phyloP scores from a whole-genome alignment of 164 flowering plant species.

The Aristolochia contorta region DNA sequence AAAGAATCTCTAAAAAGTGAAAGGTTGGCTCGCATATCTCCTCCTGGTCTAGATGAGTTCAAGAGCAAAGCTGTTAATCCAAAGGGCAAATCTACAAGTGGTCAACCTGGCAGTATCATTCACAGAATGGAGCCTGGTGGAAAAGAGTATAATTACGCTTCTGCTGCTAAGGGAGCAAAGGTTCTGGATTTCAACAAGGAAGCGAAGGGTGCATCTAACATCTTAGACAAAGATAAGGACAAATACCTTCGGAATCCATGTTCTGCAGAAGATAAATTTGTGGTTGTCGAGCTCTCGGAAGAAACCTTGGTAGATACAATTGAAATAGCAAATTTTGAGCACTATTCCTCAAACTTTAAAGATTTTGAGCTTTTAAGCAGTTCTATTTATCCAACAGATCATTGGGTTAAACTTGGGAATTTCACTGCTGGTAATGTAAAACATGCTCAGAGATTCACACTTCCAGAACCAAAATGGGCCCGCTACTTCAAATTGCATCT shows the following conservation, averaged over 20 bases:
- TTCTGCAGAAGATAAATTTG: slow-evolving; percentile 87
- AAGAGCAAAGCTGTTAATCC: slow-evolving; percentile 65
- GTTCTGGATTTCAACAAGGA: slow-evolving; percentile 80
- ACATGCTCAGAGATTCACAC: slow-evolving; percentile 70
- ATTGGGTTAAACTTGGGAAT: slow-evolving; percentile 73
- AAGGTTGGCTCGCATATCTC: slow-evolving; percentile 39
- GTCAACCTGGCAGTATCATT: slow-evolving; percentile 41
- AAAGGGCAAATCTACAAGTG: slow-evolving; percentile 35
- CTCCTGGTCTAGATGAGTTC: slow-evolving; percentile 79
- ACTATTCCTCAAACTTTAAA: slow-evolving; percentile 80
- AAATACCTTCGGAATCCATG: slow-evolving; percentile 95
- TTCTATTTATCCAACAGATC: slow-evolving; percentile 74
- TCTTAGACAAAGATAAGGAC: slow-evolving; percentile 79
- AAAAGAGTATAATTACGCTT: slow-evolving; percentile 83
- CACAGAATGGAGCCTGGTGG: slow-evolving; percentile 91
- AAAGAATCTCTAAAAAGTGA: slow-evolving; percentile 30
- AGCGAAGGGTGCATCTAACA: slow-evolving; percentile 82
- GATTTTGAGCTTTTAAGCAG: slow-evolving; percentile 85
- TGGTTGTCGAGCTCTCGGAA: slow-evolving; percentile 87
- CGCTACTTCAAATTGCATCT: slow-evolving; percentile 73
- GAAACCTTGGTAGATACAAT: slow-evolving; percentile 85
- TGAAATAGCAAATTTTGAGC: slow-evolving; percentile 89
- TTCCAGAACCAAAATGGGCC: slow-evolving; percentile 87
- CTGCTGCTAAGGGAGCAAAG: slow-evolving; percentile 93
- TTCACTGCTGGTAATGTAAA: slow-evolving; percentile 76